Conservation (phyloP, 495 filamentous ascomycete species). For the Parathielavia hyrcaniae region DNA sequence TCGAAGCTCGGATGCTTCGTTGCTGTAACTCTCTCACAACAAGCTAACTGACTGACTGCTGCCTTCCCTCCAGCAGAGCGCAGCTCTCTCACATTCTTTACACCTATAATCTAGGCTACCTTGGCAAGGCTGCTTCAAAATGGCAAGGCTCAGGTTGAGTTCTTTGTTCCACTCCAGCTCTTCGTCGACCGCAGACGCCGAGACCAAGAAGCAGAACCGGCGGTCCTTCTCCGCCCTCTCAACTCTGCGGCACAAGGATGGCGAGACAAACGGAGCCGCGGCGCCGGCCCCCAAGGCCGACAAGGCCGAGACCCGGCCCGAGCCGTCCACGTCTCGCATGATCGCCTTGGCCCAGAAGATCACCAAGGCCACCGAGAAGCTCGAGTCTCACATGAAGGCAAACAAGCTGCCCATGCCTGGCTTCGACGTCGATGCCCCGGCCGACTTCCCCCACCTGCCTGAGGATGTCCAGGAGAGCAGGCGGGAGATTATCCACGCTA, state of each 20-base stretch:
- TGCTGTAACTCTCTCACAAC: background rate
- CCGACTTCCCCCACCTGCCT: slow-evolving; percentile 38
- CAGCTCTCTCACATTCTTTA: background rate
- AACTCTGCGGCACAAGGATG: slow-evolving; percentile 21
- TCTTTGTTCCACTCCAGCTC: slow-evolving; percentile 30
- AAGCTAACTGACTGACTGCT: background rate
- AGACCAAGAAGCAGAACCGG: slow-evolving; percentile 32
- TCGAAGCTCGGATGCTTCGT: background rate
- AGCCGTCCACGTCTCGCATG: slow-evolving; percentile 31
- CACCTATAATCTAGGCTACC: background rate
- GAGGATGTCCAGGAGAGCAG: slow-evolving; percentile 35
- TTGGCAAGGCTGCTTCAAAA: slow-evolving; percentile 21
- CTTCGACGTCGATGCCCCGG: slow-evolving; percentile 35
- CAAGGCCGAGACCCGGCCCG: background rate
- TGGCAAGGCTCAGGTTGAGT: slow-evolving; percentile 34
- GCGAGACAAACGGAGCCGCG: slow-evolving; percentile 12
- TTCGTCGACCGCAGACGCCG: slow-evolving; percentile 22
- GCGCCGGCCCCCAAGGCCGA: background rate
- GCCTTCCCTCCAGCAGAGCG: background rate
- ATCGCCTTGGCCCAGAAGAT: slow-evolving; percentile 37
- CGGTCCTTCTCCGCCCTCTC: slow-evolving; percentile 26
- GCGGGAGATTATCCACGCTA: slow-evolving; percentile 35
- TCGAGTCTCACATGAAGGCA: slow-evolving; percentile 37
- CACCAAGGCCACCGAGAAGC: slow-evolving; percentile 35
- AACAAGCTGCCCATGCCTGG: slow-evolving; percentile 35